phyloP scores from a whole-genome alignment of 2,329 filamentous ascomycete species.

The Hyphodiscus sp. region DNA sequence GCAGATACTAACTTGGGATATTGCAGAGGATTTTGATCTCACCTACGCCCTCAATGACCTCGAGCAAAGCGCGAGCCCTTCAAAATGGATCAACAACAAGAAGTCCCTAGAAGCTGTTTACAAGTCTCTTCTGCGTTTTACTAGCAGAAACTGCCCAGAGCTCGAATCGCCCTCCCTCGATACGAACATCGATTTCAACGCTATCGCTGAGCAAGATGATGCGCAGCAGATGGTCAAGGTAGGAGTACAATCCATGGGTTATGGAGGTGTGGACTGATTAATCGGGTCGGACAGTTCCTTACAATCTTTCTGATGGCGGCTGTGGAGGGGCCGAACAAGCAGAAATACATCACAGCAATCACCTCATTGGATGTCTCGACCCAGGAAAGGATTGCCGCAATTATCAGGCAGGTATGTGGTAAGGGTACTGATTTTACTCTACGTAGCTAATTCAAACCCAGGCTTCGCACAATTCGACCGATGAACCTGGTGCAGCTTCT shows the following conservation, averaged over 20 bases:
- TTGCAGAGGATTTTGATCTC: slow-evolving; percentile 50
- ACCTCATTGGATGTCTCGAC: slow-evolving; percentile 36
- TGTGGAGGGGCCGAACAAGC: slow-evolving; percentile 51
- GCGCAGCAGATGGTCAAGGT: slow-evolving; percentile 48
- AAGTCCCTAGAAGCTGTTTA: slow-evolving; percentile 48
- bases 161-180: slow-evolving; percentile 44
- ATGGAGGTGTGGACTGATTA: slow-evolving; percentile 12
- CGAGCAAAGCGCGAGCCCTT: slow-evolving; percentile 35
- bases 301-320: slow-evolving; percentile 58
- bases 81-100: slow-evolving; percentile 36
- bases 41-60: slow-evolving; percentile 50
- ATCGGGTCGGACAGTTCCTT: slow-evolving; percentile 43
- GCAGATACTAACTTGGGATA: slow-evolving; percentile 32
- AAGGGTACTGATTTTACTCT: background rate
- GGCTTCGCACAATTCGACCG: background rate
- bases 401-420: slow-evolving; percentile 11
- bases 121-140: slow-evolving; percentile 48
- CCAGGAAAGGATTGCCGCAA: slow-evolving; percentile 34
- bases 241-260: slow-evolving; percentile 13
- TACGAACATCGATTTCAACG: slow-evolving; percentile 47
- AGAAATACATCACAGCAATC: slow-evolving; percentile 45
- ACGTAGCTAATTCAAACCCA: background rate
- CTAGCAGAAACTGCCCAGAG: slow-evolving; percentile 45
- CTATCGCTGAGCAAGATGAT: slow-evolving; percentile 50
- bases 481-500: background rate